A percentile compares a stretch with the other conserved stretches of the same genome.
These are phyloP conservation scores for Zymoseptoria tritici DNA, from an alignment of 2,329 filamentous ascomycete genomes.

Conservation along the genomic window DNA sequence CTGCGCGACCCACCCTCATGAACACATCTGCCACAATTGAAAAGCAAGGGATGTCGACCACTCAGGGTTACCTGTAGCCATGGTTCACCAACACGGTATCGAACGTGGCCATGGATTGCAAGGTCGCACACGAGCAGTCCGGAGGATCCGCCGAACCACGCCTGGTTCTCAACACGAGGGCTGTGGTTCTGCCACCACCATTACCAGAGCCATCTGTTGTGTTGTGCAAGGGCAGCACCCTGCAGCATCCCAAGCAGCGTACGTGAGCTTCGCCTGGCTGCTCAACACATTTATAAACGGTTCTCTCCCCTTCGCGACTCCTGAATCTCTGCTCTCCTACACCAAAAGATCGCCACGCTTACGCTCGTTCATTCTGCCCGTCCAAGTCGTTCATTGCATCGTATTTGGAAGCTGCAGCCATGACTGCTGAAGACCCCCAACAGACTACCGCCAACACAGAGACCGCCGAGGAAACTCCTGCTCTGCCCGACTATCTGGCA, in stretches of 20 bases:
- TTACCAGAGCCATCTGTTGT: background rate
- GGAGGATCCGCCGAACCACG: background rate
- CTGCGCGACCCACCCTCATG: background rate
- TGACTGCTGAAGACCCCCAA: background rate
- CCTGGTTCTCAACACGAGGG: background rate
- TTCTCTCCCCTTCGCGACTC: background rate
- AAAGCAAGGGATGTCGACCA: background rate
- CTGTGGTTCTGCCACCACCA: background rate
- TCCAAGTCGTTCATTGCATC: background rate
- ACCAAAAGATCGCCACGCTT: background rate
- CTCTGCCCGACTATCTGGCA: slow-evolving; percentile 51
- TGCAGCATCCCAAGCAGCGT: background rate
- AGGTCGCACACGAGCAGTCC: background rate
- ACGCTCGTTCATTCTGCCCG: background rate
- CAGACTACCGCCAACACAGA: background rate
- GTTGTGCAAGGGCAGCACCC: background rate
- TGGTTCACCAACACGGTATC: background rate
- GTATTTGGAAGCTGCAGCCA: background rate
- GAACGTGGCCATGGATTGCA: background rate
- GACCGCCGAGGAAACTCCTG: slow-evolving; percentile 27
- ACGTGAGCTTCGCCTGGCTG: background rate
- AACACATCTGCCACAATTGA: background rate
- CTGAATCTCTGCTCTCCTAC: background rate
- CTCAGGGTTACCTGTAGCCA: background rate
- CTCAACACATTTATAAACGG: background rate